Conservation (phyloP, 495 filamentous ascomycete genomes). For the Clavariopsis aquatica region DNA sequence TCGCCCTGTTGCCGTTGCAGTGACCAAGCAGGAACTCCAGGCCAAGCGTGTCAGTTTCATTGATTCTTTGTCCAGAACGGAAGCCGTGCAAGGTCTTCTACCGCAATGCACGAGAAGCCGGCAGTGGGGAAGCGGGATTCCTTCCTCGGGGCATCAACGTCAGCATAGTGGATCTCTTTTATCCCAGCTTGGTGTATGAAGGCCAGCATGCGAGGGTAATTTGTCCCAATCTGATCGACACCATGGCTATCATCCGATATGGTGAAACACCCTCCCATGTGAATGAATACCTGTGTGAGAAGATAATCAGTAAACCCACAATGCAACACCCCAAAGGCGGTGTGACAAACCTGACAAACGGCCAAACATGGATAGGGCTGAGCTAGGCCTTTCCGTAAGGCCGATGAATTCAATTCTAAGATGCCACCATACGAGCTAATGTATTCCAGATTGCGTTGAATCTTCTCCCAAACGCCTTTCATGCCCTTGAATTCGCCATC, state of each 20-base stretch:
- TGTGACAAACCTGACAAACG: conserved; percentile 69
- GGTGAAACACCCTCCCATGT: conserved; percentile 75
- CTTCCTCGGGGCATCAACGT: conserved; percentile 7
- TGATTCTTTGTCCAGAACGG: conserved; percentile 23
- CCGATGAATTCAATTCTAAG: conserved; percentile 84
- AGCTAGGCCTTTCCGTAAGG: conserved; percentile 80
- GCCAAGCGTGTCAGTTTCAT: conserved; percentile 1
- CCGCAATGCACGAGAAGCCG: conserved; percentile 30
- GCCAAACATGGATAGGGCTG: conserved; percentile 84
- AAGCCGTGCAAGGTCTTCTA: conserved; percentile 29
- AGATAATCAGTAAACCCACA: conserved; percentile 20
- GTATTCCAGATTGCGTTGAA: conserved; percentile 71
- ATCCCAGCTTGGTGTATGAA: conserved; percentile 58
- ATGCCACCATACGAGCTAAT: conserved; percentile 74
- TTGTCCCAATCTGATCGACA: conserved; percentile 73
- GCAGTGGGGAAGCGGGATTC: conserved; percentile 37
- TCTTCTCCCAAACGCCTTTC: conserved; percentile 67
- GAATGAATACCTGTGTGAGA: conserved; percentile 55
- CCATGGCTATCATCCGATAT: conserved; percentile 92
- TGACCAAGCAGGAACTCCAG: not conserved
- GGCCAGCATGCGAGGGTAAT: conserved; percentile 61
- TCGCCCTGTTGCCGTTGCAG: not conserved
- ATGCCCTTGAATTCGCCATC: conserved; percentile 57
- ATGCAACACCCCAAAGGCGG: conserved; percentile 1
- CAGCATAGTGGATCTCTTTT: conserved; percentile 37